phyloP scores from a whole-genome alignment of 805 yeast species.

The Spathaspora boniae region DNA sequence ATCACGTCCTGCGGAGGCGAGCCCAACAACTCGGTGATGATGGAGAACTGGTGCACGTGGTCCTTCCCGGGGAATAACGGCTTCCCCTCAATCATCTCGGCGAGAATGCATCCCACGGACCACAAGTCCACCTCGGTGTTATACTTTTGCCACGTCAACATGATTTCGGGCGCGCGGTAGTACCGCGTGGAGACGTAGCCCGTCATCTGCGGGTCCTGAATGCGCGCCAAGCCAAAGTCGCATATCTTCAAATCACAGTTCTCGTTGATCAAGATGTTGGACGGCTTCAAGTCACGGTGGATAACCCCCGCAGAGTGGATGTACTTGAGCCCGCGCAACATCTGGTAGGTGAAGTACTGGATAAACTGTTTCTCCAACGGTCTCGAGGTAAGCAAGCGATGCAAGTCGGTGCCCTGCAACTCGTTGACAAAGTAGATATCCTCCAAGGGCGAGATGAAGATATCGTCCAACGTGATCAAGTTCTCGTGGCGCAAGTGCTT shows the following conservation, averaged over 20 bases:
- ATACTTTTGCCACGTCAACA: constrained; percentile 98
- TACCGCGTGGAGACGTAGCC: constrained; percentile 95
- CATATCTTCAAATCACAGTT: constrained; percentile 89
- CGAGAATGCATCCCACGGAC: constrained; percentile 96
- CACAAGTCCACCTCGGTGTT: constrained; percentile 96
- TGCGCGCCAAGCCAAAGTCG: constrained; percentile 93
- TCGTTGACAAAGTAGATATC: constrained; percentile 97
- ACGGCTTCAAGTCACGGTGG: constrained; percentile 85
- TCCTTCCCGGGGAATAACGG: constrained; percentile 98
- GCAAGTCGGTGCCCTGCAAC: constrained; percentile 94
- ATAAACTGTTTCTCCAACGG: constrained; percentile 96
- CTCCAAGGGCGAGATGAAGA: constrained; percentile 89
- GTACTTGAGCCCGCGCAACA: constrained; percentile 81
- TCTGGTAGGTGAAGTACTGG: constrained; percentile 94
- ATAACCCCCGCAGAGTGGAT: constrained; percentile 92
- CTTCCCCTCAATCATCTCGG: constrained; percentile 96
- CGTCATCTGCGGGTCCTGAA: constrained; percentile 98
- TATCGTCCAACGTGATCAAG: constrained; percentile 87
- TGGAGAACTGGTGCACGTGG: constrained; percentile 96
- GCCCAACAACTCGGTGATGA: constrained; percentile 93
- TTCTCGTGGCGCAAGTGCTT: constrained; percentile 95
- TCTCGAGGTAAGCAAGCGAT: constrained; percentile 82
- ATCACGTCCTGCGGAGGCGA: constrained; percentile 96
- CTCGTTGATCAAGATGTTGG: constrained; percentile 80
- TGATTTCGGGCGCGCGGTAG: constrained; percentile 97